Percentiles rank a stretch among this genome's conserved stretches.
These are phyloP conservation scores for Termitomyces sp. DNA, from an alignment of 768 basidiomycete species.

Conservation along the genomic window DNA sequence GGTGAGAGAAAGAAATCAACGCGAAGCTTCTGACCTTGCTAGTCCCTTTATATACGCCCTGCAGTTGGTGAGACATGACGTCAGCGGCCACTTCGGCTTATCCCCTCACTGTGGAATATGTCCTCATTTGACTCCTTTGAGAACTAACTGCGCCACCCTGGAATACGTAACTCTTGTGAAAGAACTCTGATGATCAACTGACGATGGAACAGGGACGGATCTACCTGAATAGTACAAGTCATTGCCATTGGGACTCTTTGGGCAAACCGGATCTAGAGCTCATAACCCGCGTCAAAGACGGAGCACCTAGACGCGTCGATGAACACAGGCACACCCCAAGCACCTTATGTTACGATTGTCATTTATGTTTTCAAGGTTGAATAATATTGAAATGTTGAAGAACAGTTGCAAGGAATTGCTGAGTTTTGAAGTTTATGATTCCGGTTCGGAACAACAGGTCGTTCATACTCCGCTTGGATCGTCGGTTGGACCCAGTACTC, in stretches of 20 bases:
- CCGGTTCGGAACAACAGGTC: too few relatives aligned
- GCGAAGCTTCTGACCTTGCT: not conserved
- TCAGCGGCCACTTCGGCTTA: slow-evolving; percentile 1
- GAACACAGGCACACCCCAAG: too few relatives aligned
- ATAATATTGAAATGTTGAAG: too few relatives aligned
- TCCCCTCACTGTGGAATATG: not conserved
- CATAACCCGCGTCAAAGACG: not conserved
- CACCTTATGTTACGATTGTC: too few relatives aligned
- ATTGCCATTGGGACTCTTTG: not conserved
- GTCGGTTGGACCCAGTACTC: too few relatives aligned
- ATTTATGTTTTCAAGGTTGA: too few relatives aligned
- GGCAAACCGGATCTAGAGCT: too few relatives aligned
- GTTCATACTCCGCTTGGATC: too few relatives aligned
- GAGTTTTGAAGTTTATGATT: too few relatives aligned
- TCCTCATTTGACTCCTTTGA: not conserved
- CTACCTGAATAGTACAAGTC: not conserved
- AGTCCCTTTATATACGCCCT: slow-evolving; percentile 7
- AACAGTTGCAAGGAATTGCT: too few relatives aligned
- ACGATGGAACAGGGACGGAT: not conserved
- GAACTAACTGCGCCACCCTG: not conserved
- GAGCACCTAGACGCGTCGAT: not conserved
- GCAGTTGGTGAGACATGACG: slow-evolving; percentile 16
- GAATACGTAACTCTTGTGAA: not conserved
- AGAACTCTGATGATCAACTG: not conserved
- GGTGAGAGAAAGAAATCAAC: not conserved